Conservation (phyloP, 257 asterid genomes). For the Fraxinus cuspidata region DNA sequence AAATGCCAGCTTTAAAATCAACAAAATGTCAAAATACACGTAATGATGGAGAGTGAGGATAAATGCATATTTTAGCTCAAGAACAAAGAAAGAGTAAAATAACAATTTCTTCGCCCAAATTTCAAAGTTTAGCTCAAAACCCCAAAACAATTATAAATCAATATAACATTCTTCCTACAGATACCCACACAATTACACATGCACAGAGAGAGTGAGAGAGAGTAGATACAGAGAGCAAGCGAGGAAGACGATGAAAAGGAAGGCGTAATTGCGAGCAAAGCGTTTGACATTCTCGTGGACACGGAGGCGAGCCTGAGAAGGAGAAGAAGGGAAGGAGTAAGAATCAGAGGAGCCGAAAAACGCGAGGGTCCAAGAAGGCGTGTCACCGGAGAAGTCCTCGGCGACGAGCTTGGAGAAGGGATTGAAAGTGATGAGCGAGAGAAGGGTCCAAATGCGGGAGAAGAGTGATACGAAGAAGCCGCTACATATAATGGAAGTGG, state of each 20-base stretch:
- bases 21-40: not conserved
- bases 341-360: conserved; percentile 70
- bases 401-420: conserved; percentile 82
- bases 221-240: conserved; percentile 75
- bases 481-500: conserved; percentile 24
- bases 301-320: conserved; percentile 83
- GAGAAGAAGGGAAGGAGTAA: conserved; percentile 82
- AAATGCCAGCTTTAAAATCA: not conserved
- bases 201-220: not conserved
- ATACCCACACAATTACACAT: not conserved
- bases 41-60: not conserved
- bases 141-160: not conserved
- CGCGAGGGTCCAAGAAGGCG: conserved; percentile 76
- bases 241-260: conserved; percentile 62
- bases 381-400: conserved; percentile 66
- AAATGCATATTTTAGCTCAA: not conserved
- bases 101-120: not conserved
- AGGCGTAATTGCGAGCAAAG: conserved; percentile 77
- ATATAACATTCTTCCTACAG: not conserved
- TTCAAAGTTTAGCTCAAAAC: not conserved
- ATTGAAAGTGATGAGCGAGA: conserved; percentile 72
- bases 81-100: not conserved
- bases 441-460: conserved; percentile 56
- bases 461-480: conserved; percentile 39
- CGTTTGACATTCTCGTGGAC: conserved; percentile 94